Conservation (phyloP, 2,329 filamentous ascomycete species). For the Colletotrichum sojae region DNA sequence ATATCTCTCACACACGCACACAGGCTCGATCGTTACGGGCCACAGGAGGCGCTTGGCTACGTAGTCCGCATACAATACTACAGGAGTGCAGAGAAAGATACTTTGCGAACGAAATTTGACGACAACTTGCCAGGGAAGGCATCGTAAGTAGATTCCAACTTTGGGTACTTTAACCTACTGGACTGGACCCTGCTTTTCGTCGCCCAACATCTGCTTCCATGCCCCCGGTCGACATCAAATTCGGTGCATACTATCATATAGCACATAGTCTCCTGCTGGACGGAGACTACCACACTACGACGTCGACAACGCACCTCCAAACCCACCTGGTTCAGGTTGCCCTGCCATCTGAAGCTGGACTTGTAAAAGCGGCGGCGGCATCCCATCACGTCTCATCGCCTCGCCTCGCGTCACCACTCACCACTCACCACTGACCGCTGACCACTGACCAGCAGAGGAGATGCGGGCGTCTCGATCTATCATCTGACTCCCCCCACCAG, state of each 20-base stretch:
- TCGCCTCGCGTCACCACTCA: neutral
- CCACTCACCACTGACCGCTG: neutral
- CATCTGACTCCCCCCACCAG: too few relatives aligned
- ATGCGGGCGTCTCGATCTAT: too few relatives aligned
- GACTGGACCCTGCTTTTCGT: constrained; percentile 20
- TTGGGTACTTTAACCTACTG: constrained; percentile 11
- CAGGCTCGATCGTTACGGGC: too few relatives aligned
- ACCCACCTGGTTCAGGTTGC: constrained; percentile 10
- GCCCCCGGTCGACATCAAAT: neutral
- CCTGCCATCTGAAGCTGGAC: constrained; percentile 11
- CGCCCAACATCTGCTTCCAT: constrained; percentile 2
- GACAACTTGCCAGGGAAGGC: neutral
- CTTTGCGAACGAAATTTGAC: too few relatives aligned
- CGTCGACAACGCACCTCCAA: neutral
- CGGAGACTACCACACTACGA: too few relatives aligned
- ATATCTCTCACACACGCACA: too few relatives aligned
- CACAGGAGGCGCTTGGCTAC: too few relatives aligned
- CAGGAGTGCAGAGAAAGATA: too few relatives aligned
- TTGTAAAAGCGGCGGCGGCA: constrained; percentile 1
- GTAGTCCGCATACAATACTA: too few relatives aligned
- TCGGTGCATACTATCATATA: too few relatives aligned
- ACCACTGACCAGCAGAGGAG: neutral
- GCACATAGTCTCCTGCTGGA: too few relatives aligned
- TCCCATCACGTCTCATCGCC: constrained; percentile 7
- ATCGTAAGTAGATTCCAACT: constrained; percentile 7